Conservation (phyloP, 768 basidiomycete species). For the Trametes cubensis region DNA sequence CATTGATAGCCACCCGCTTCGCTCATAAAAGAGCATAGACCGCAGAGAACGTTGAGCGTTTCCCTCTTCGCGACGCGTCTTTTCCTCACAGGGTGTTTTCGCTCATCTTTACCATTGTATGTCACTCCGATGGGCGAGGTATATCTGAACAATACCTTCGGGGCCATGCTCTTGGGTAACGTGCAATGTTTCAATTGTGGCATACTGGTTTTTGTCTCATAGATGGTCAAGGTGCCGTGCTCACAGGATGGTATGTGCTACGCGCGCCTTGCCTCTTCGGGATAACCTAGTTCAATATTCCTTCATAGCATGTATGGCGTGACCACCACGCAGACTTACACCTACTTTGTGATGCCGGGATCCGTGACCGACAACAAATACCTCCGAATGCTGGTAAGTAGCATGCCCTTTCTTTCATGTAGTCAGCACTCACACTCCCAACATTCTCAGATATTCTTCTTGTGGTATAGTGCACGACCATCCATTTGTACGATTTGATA, state of each 20-base stretch:
- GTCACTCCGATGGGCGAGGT: neutral
- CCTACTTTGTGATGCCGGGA: neutral
- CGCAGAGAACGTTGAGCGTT: too few species aligned
- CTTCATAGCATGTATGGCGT: slow-evolving; percentile 2
- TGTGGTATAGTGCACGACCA: neutral
- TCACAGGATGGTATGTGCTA: neutral
- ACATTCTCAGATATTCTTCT: neutral
- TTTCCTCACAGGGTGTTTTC: too few species aligned
- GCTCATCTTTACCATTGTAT: too few species aligned
- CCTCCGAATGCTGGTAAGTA: neutral
- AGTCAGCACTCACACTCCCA: neutral
- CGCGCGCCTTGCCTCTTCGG: too few species aligned
- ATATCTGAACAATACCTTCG: neutral
- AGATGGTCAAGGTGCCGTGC: neutral
- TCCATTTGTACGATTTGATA: too few species aligned
- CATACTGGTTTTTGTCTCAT: neutral
- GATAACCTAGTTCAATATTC: too few species aligned
- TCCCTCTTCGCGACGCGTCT: too few species aligned
- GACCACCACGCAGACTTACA: slow-evolving; percentile 6
- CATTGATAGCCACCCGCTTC: too few species aligned
- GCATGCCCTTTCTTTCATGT: neutral
- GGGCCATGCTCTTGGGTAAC: neutral
- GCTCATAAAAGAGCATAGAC: too few species aligned
- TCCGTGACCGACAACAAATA: neutral
- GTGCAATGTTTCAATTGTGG: neutral